phyloP scores from a whole-genome alignment of 2,329 filamentous ascomycete genomes.

The Diaporthe australafricana region DNA sequence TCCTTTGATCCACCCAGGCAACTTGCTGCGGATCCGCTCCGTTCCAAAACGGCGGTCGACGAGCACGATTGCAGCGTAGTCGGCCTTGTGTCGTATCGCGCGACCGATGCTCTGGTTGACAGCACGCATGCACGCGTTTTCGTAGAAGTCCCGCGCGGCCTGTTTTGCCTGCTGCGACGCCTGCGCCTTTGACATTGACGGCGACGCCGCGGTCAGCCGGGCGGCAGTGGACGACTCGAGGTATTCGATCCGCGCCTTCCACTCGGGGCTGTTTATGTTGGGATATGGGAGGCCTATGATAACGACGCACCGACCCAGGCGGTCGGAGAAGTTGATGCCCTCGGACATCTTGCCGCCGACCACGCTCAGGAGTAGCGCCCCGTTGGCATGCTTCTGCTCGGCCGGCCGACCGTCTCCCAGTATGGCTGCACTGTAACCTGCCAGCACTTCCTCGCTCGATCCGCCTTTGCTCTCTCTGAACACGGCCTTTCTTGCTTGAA shows the following conservation, averaged over 20 bases:
- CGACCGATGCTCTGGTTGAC: constrained; percentile 97
- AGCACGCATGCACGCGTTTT: constrained; percentile 95
- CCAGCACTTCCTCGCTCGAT: constrained; percentile 76
- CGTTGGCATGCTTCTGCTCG: constrained; percentile 52
- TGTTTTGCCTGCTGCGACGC: constrained; percentile 59
- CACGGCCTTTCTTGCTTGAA: constrained; percentile 70
- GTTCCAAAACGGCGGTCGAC: constrained; percentile 84
- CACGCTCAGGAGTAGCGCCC: constrained; percentile 87
- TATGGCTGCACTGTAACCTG: constrained; percentile 79
- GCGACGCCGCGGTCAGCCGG: constrained; percentile 44
- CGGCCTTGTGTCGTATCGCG: constrained; percentile 86
- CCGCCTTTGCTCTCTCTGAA: constrained; percentile 68
- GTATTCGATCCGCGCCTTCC: constrained; percentile 92
- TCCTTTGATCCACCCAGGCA: constrained; percentile 89
- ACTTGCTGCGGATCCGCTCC: constrained; percentile 78
- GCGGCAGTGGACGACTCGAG: constrained; percentile 72
- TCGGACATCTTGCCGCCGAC: constrained; percentile 96
- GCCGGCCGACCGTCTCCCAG: constrained; percentile 53
- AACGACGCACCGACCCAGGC: constrained; percentile 86
- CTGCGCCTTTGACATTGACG: constrained; percentile 39
- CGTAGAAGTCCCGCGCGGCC: constrained; percentile 83
- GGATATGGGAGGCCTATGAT: constrained; percentile 95
- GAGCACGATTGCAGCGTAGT: constrained; percentile 92
- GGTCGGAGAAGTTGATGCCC: constrained; percentile 97
- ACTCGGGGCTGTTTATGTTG: constrained; percentile 88